Evolutionary conservation across 352 stramenopile genomes (phyloP).

Genomic region (Phytopythium montanum): DNA sequence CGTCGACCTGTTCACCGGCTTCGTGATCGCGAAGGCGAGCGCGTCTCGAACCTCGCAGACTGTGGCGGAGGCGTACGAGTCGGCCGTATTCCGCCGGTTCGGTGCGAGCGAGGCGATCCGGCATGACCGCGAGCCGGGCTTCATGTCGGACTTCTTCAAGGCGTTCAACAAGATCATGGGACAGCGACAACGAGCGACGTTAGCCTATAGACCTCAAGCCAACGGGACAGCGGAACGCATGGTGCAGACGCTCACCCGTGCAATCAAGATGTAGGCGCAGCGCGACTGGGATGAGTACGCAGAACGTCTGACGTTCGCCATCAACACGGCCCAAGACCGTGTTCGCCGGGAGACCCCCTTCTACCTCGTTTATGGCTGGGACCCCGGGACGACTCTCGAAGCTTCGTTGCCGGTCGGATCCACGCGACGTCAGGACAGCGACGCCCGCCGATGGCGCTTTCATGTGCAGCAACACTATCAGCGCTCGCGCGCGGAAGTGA

Average conservation of each 20-base stretch:
- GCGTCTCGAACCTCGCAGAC: neutral
- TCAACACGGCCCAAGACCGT: slow-evolving; percentile 13
- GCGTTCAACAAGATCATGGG: slow-evolving; percentile 8
- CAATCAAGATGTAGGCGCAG: slow-evolving; percentile 10
- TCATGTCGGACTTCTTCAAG: slow-evolving; percentile 12
- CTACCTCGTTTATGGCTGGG: slow-evolving; percentile 19
- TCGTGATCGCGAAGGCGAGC: neutral
- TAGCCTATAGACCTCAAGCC: slow-evolving; percentile 15
- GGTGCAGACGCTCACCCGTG: slow-evolving; percentile 9
- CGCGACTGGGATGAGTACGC: slow-evolving; percentile 17
- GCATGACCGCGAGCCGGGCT: slow-evolving; percentile 12
- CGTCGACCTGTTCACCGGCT: slow-evolving; percentile 1
- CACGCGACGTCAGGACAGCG: no score
- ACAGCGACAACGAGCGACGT: neutral
- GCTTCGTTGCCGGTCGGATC: no score
- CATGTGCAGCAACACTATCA: no score
- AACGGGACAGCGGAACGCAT: slow-evolving; percentile 11
- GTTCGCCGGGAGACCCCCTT: slow-evolving; percentile 9
- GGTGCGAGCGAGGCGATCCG: slow-evolving; percentile 13
- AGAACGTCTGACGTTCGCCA: slow-evolving; percentile 11
- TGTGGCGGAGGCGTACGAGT: neutral
- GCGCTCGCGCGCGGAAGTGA: no score
- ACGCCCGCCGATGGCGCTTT: no score
- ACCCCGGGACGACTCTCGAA: slow-evolving; percentile 10
- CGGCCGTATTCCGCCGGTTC: slow-evolving; percentile 12